A percentile compares a stretch with the other conserved stretches of the same genome.
Conservation (phyloP, 495 filamentous ascomycete species). For the Patellaria atrata region DNA sequence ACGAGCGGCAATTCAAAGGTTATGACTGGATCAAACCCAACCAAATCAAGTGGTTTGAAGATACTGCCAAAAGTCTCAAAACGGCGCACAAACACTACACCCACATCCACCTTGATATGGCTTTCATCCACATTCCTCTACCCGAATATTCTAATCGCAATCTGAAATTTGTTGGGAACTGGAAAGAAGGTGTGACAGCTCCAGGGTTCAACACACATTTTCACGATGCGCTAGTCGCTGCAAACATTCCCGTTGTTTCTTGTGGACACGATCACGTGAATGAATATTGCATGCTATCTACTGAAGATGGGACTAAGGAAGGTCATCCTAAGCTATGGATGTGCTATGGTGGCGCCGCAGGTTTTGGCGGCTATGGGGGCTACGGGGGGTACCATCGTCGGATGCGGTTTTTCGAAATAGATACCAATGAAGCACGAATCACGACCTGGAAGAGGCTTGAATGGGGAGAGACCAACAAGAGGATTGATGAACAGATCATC, state of each 20-base stretch:
- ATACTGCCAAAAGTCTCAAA: conserved; percentile 51
- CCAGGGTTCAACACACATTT: conserved; percentile 81
- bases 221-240: conserved; percentile 67
- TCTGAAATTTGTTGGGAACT: conserved; percentile 28
- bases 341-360: conserved; percentile 84
- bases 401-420: conserved; percentile 80
- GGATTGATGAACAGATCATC: conserved; percentile 73
- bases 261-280: conserved; percentile 96
- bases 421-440: conserved; percentile 74
- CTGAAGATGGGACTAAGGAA: conserved; percentile 31
- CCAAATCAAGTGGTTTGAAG: conserved; percentile 89
- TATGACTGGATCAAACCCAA: conserved; percentile 94
- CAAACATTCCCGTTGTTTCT: conserved; percentile 72
- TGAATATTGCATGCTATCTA: conserved; percentile 76
- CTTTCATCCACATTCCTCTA: conserved; percentile 93
- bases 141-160: conserved; percentile 59
- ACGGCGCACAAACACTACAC: conserved; percentile 57
- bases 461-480: conserved; percentile 55
- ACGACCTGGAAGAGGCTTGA: conserved; percentile 88
- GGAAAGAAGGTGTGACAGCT: conserved; percentile 67
- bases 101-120: conserved; percentile 86
- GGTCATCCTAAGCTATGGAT: conserved; percentile 71
- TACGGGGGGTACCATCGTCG: conserved; percentile 74
- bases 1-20: conserved; percentile 68
- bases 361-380: conserved; percentile 89